A percentile compares a stretch with the other conserved stretches of the same genome.
Conservation (phyloP, 768 basidiomycete genomes). For the Boletus speciosus region DNA sequence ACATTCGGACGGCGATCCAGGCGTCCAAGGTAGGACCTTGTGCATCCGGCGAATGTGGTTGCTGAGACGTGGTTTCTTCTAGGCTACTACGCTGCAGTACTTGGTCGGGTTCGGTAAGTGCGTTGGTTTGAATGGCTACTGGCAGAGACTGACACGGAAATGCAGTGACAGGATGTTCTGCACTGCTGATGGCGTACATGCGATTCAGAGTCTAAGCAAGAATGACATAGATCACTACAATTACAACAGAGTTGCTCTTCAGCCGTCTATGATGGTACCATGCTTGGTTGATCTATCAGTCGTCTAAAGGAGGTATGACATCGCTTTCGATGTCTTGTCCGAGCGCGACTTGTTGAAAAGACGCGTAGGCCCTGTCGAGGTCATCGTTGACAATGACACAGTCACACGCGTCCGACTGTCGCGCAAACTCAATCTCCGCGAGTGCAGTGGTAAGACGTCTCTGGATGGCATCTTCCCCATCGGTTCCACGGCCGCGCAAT, state of each 20-base stretch:
- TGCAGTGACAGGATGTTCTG: constrained; percentile 80
- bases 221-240: background rate
- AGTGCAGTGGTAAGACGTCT: constrained; percentile 76
- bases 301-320: constrained; percentile 61
- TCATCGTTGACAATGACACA: constrained; percentile 89
- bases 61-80: constrained; percentile 1
- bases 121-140: background rate
- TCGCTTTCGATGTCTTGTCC: constrained; percentile 64
- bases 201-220: constrained; percentile 43
- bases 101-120: constrained; percentile 80
- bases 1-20: constrained; percentile 77
- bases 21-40: constrained; percentile 63
- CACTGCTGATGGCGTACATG: constrained; percentile 83
- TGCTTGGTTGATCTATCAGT: constrained; percentile 29
- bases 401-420: constrained; percentile 70
- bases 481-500: constrained; percentile 79
- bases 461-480: constrained; percentile 65
- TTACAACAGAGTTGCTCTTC: background rate
- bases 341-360: constrained; percentile 74
- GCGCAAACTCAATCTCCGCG: constrained; percentile 81
- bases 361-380: constrained; percentile 72
- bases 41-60: background rate
- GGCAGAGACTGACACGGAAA: constrained; percentile 5
- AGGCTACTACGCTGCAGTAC: constrained; percentile 86
- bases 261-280: constrained; percentile 1